Evolutionary conservation across 2,329 filamentous ascomycete genomes (phyloP).

Genomic region (Chaetothyriales sp.): DNA sequence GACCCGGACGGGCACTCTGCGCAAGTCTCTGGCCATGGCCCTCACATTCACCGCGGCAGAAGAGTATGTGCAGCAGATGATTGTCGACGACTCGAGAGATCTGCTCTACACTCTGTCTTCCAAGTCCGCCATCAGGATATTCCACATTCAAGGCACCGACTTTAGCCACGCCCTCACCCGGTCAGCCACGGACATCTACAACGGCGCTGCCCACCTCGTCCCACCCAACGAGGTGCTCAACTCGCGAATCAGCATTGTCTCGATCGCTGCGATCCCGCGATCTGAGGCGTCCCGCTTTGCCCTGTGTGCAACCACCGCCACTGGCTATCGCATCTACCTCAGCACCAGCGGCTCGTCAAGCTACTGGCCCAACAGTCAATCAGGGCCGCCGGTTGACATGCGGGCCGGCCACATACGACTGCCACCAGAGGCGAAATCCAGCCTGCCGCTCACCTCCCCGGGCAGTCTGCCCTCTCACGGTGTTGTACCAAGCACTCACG

Average conservation of each 20-base stretch:
- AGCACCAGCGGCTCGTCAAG: conserved; percentile 63
- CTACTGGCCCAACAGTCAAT: conserved; percentile 41
- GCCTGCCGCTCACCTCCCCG: conserved; percentile 19
- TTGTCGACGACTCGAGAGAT: conserved; percentile 73
- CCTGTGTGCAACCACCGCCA: conserved; percentile 76
- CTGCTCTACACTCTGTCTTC: conserved; percentile 85
- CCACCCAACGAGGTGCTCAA: conserved; percentile 54
- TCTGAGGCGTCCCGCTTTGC: conserved; percentile 36
- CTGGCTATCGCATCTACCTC: conserved; percentile 80
- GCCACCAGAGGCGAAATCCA: conserved; percentile 40
- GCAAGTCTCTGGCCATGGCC: conserved; percentile 45
- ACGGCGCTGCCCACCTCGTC: conserved; percentile 75
- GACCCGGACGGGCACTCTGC: conserved; percentile 60
- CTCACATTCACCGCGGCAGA: conserved; percentile 9
- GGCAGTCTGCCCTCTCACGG: conserved; percentile 18
- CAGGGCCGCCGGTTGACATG: conserved; percentile 76
- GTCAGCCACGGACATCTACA: conserved; percentile 38
- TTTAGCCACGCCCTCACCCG: conserved; percentile 40
- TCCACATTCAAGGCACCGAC: conserved; percentile 55
- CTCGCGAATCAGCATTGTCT: conserved; percentile 57
- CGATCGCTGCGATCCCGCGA: conserved; percentile 73
- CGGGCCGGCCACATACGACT: conserved; percentile 96
- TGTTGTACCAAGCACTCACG: conserved; percentile 32
- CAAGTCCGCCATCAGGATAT: conserved; percentile 76
- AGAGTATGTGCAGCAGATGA: conserved; percentile 56